These are phyloP conservation scores for Sclerotinia sclerotiorum DNA, from an alignment of 2,329 filamentous ascomycete genomes.

Conservation along the genomic window DNA sequence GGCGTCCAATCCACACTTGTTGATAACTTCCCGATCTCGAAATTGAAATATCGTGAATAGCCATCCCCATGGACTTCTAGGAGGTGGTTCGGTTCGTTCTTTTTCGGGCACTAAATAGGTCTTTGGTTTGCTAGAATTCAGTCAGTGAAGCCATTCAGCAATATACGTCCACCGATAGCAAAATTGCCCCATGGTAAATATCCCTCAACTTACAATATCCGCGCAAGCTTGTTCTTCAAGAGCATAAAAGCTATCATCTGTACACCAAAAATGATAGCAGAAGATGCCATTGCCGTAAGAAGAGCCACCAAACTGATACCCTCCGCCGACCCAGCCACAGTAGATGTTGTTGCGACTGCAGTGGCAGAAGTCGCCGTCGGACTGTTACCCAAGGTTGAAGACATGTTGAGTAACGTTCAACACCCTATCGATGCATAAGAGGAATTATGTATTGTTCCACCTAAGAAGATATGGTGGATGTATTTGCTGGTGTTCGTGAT, in stretches of 20 bases:
- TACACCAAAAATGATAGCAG: conserved; percentile 39
- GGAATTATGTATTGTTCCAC: background rate
- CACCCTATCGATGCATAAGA: conserved; percentile 17
- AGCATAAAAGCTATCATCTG: conserved; percentile 71
- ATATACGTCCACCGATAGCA: background rate
- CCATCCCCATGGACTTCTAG: conserved; percentile 51
- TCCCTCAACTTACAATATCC: conserved; percentile 69
- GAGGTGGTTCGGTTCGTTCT: conserved; percentile 76
- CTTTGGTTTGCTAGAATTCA: conserved; percentile 64
- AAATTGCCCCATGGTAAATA: background rate
- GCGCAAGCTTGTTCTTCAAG: conserved; percentile 72
- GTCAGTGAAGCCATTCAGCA: conserved; percentile 25
- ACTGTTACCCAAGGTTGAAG: conserved; percentile 9
- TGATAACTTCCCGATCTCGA: conserved; percentile 78
- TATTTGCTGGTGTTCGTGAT: background rate
- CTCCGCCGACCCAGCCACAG: conserved; percentile 28
- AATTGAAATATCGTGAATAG: conserved; percentile 64
- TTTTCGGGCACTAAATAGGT: conserved; percentile 84
- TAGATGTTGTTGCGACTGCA: background rate
- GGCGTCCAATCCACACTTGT: conserved; percentile 92
- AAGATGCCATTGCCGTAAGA: conserved; percentile 38
- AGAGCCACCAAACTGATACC: conserved; percentile 40
- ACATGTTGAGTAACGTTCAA: conserved; percentile 19
- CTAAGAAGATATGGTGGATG: background rate
- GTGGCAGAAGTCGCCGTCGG: conserved; percentile 12